phyloP scores from a whole-genome alignment of 2,329 filamentous ascomycete species.

The Aspergillus latus region DNA sequence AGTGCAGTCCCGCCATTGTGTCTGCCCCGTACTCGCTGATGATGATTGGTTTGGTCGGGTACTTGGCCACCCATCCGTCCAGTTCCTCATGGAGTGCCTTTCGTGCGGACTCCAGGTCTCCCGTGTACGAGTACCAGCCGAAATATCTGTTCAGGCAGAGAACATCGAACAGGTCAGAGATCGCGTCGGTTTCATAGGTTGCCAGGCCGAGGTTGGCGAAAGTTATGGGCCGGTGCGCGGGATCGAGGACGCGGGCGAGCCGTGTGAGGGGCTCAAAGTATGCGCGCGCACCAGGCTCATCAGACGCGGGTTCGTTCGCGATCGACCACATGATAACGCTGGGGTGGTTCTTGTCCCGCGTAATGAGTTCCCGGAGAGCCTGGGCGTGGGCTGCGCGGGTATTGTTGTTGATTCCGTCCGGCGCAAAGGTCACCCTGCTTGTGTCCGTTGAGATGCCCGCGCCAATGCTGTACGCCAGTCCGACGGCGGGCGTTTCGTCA shows the following conservation, averaged over 20 bases:
- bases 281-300: conserved; percentile 20
- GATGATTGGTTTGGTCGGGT: conserved; percentile 29
- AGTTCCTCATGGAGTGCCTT: conserved; percentile 25
- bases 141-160: conserved; percentile 4
- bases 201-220: conserved; percentile 9
- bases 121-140: conserved; percentile 5
- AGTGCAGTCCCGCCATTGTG: conserved; percentile 29
- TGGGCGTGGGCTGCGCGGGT: neutral
- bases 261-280: conserved; percentile 24
- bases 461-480: neutral
- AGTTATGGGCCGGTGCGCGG: neutral
- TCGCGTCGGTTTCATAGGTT: neutral
- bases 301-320: neutral
- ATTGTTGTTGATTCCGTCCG: conserved; percentile 1
- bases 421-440: neutral
- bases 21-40: conserved; percentile 34
- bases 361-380: neutral
- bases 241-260: neutral
- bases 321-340: conserved; percentile 1
- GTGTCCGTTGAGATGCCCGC: neutral
- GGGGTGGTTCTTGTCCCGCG: conserved; percentile 1
- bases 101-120: conserved; percentile 25
- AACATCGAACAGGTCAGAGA: neutral
- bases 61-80: conserved; percentile 24
- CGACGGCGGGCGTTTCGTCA: neutral